Evolutionary conservation across 768 basidiomycete genomes (phyloP).

Genomic region (Pholiota conissans): DNA sequence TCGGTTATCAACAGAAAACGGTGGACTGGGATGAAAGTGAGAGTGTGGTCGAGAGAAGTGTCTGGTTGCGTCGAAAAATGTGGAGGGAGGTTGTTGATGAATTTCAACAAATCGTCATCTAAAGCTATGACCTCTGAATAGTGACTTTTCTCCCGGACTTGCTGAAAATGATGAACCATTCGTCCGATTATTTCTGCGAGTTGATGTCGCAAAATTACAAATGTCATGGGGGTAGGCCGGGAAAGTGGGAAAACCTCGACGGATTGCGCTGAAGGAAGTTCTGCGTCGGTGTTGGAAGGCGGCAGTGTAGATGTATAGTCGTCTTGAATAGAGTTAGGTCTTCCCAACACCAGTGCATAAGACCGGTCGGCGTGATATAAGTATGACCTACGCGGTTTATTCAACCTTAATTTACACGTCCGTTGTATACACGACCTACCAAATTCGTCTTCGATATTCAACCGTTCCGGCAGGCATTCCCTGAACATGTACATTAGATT

Average conservation of each 20-base stretch:
- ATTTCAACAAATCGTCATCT: conserved; percentile 81
- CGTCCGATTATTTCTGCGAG: conserved; percentile 84
- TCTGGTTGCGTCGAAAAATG: conserved; percentile 79
- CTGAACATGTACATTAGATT: conserved; percentile 42
- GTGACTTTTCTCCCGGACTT: conserved; percentile 72
- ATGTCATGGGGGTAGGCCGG: conserved; percentile 82
- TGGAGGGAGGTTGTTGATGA: conserved; percentile 75
- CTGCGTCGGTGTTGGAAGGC: conserved; percentile 73
- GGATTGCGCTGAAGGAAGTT: conserved; percentile 41
- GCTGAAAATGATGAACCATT: conserved; percentile 93
- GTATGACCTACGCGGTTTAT: conserved; percentile 55
- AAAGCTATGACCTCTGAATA: conserved; percentile 81
- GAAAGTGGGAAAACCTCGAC: conserved; percentile 59
- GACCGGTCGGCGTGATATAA: conserved; percentile 94
- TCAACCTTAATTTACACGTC: not conserved
- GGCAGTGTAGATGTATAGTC: conserved; percentile 82
- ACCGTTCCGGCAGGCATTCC: conserved; percentile 73
- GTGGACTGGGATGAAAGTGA: conserved; percentile 73
- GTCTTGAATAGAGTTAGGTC: conserved; percentile 88
- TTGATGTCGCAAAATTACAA: conserved; percentile 82
- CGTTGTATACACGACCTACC: conserved; percentile 45
- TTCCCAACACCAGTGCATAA: conserved; percentile 87
- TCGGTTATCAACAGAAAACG: conserved; percentile 90
- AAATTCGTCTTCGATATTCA: conserved; percentile 89
- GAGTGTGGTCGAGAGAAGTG: conserved; percentile 67